Base-by-base conservation (phyloP, 2,329 filamentous ascomycete species). In the Sodiomyces alkalinus region DNA sequence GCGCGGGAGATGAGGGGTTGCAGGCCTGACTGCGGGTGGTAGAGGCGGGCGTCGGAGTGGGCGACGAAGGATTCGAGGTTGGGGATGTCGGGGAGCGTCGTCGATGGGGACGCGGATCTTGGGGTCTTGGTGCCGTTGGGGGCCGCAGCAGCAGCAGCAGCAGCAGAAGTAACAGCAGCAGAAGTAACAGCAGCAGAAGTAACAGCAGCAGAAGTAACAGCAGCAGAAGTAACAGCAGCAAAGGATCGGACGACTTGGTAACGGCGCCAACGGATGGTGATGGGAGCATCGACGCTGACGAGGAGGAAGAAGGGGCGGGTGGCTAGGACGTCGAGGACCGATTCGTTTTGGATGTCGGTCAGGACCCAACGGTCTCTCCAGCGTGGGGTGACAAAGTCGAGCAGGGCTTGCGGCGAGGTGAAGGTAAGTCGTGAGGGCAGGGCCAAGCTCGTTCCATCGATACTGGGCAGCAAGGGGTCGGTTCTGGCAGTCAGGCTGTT, bases 251-350 rank as follows among this genome's bases (percentile, higher is more conserved):
- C 63, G 34, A 65, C 52, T 36, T 70, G 72, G 58, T 80, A 85
- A 25, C 90, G 77, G 42, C 68, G 64, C 80, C 82, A 94, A 29
- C 90, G 78, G 24, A 87, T 62, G 27, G 70, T 79, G 25, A 94
- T 65, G 2, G 90, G 90, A 4, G 86, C 87, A 52, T 96, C 87
- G 26, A 96, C 74, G 49, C 82, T 87, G 45, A 98, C 62, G 19
- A 96, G 70, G 27, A 98, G 67, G 61, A 96, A 96, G 59, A 93
- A 94, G 1, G 90, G 90, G 6, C 90, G 71, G 13, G 76, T 67
- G 34, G 75, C 58, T 28, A 94, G 72, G 15, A 74, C 64, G 41
- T 94, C 81, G 4, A 93, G 67, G 6, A 77, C 68, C 3, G 53
- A 50, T 40, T 85, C 78, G 40, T 75, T 72, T 56, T 74, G 71